Base-by-base conservation (phyloP, 1,284 basidiomycete genomes). In the Gymnopus androsaceus region DNA sequence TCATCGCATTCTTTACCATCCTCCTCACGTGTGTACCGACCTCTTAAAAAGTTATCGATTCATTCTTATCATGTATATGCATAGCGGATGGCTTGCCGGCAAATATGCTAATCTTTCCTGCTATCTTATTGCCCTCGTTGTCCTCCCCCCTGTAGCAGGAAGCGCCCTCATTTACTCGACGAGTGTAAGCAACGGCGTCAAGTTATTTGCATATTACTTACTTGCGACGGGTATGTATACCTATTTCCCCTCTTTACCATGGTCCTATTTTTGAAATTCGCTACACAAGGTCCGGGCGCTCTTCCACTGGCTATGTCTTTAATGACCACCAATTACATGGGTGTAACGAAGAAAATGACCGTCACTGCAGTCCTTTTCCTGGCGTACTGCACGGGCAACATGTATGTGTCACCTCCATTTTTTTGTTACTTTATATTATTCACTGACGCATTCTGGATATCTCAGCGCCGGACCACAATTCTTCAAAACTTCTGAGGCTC, bases 291-390 rank as follows among this genome's bases (percentile, higher is more conserved):
- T 21, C 33, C 46, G 2, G 46, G 46, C 14, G 46, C 46, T 15
- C 46, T 48, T 11, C 46, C 46, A 14, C 33, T 48, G 25, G 31
- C 46, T 17, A 48, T 48, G 46, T 48, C 46, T 17, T 17, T 48
- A 15, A 48, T 48, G 46, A 15, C 31, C 6, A 48, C 30, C 30
- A 48, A 48, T 36, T 48, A 48, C 46, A 48, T 34, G 46, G 46
- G 46, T 6, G 46, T 48, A 34, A 48, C 46, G 17, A 48, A 48
- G 33, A 48, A 48, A n/a, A 48, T 48, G 46, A 48, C 46, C 4
- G 33, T 36, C 12, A 48, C 46, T 8, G 33, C 31, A 23, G 23
- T 48, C 19, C 33, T 48, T 25, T 48, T 48, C 33, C 19, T 48
- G 11, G 46, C 46, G 7, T 48, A 48, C 27, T 48, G 46, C 27